Conservation (phyloP, 352 stramenopile genomes). For the Globisporangium acanthophoron region DNA sequence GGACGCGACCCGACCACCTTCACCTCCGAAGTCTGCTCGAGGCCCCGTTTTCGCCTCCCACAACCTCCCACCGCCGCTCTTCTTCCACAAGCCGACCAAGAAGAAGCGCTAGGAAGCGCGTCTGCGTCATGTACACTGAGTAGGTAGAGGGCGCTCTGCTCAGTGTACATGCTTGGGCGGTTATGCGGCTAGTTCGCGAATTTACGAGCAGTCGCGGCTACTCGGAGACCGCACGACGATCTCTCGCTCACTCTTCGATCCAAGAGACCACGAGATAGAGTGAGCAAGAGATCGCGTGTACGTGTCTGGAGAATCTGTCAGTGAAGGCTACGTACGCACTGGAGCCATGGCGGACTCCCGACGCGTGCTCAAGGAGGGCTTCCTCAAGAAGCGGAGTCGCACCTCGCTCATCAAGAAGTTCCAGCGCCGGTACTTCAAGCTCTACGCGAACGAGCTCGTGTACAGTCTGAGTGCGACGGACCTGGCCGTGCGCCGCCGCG, state of each 20-base stretch:
- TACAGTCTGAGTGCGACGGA: slow-evolving; percentile 48
- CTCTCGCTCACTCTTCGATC: slow-evolving; percentile 2
- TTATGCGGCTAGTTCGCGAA: background rate
- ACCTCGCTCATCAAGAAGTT: slow-evolving; percentile 39
- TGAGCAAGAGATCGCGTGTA: background rate
- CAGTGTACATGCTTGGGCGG: background rate
- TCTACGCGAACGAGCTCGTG: slow-evolving; percentile 50
- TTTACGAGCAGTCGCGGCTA: background rate
- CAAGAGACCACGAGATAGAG: background rate
- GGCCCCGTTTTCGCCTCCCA: slow-evolving; percentile 1
- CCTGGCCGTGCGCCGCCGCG: slow-evolving; percentile 22
- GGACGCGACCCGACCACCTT: background rate
- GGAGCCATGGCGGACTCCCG: slow-evolving; percentile 15
- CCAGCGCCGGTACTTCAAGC: slow-evolving; percentile 63
- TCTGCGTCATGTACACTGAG: too few relatives aligned
- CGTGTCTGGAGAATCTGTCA: too few relatives aligned
- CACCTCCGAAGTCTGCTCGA: background rate
- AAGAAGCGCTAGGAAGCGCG: background rate
- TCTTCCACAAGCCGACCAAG: slow-evolving; percentile 32
- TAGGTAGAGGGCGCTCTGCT: too few relatives aligned
- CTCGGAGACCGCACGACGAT: background rate
- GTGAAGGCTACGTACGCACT: background rate
- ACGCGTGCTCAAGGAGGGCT: slow-evolving; percentile 65
- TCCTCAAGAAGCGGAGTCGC: slow-evolving; percentile 60
- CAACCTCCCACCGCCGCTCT: slow-evolving; percentile 35